Base-by-base conservation (phyloP, 805 yeast species). In the Yarrowia porcina region DNA sequence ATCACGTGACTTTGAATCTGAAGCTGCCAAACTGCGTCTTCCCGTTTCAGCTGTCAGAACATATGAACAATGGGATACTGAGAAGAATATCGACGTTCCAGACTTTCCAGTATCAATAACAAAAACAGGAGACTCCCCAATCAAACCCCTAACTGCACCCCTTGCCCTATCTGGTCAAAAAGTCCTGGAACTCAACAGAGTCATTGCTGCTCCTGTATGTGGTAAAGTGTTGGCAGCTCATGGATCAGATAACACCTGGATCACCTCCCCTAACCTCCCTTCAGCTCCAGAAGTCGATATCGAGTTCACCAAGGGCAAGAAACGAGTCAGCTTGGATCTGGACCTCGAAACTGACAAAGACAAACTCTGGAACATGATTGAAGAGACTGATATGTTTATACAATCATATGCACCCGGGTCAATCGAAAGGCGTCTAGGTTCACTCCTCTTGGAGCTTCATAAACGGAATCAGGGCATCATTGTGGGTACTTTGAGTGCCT, bases 301-400 rank as follows among this genome's bases (percentile, higher is more conserved):
- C n/a, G 56, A 49, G 39, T 49, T 49, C 56, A 49, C 56, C 21
- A 49, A 49, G 39, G 56, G 56, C 5, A 49, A 49, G n/a, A 49
- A 20, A 21, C 9, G 39, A 20, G 39, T 32, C n/a, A 49, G 18
- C 10, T 11, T 49, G 15, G 56, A 49, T 30, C 13, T 49, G 28
- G 20, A 32, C n/a, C 4, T 21, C 10, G 17, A 21, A 15, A 5
- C 9, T 4, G 30, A 49, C 3, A 10, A 32, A 5, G 5, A 33
- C 15, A 13, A 17, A 2, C 56, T 49, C 30, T 21, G 28, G 39
- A 21, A 13, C 4, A 15, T 32, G 21, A 4, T 49, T 13, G 18
- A 33, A 4, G 21, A 21, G 15, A 32, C 56, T 5, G 56, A 49
- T 20, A 18, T 49, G 38, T 32, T 49, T 17, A 32, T 49, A n/a